phyloP scores from a whole-genome alignment of 495 filamentous ascomycete species.

The Penicillium verhagenii region DNA sequence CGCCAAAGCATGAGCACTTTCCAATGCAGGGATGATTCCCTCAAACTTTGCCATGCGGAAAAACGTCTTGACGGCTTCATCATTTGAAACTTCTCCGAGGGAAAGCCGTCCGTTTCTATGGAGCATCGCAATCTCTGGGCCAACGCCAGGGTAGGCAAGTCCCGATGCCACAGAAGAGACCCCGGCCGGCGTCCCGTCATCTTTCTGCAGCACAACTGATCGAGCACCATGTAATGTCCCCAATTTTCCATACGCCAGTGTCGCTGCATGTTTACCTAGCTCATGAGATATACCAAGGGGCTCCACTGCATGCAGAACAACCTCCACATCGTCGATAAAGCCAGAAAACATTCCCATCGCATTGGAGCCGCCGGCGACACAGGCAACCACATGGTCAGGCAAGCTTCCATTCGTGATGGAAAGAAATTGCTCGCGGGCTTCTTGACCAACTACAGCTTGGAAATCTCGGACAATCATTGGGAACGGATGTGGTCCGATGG shows the following conservation, averaged over 20 bases:
- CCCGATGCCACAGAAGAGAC: constrained; percentile 91
- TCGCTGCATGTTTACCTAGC: constrained; percentile 9
- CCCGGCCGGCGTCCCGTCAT: constrained; percentile 1
- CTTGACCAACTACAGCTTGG: constrained; percentile 79
- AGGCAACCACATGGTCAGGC: constrained; percentile 64
- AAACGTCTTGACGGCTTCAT: neutral
- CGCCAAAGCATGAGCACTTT: constrained; percentile 86
- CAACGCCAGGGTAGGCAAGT: constrained; percentile 93
- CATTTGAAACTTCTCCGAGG: neutral
- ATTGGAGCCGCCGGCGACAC: constrained; percentile 77
- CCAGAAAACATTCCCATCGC: constrained; percentile 26
- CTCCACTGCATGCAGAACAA: neutral
- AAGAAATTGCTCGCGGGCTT: constrained; percentile 64
- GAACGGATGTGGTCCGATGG: constrained; percentile 93
- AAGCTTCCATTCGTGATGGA: neutral
- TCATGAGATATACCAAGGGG: neutral
- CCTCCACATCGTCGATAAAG: neutral
- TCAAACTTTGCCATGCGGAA: constrained; percentile 40
- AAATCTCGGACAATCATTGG: constrained; percentile 94
- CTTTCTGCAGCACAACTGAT: constrained; percentile 8
- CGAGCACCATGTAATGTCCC: constrained; percentile 12
- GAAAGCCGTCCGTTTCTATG: constrained; percentile 65
- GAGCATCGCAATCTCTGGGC: constrained; percentile 84
- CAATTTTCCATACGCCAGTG: constrained; percentile 4
- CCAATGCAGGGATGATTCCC: constrained; percentile 92